Evolutionary conservation across 2,329 filamentous ascomycete species (phyloP).

Genomic region (Fusarium verticillioides): DNA sequence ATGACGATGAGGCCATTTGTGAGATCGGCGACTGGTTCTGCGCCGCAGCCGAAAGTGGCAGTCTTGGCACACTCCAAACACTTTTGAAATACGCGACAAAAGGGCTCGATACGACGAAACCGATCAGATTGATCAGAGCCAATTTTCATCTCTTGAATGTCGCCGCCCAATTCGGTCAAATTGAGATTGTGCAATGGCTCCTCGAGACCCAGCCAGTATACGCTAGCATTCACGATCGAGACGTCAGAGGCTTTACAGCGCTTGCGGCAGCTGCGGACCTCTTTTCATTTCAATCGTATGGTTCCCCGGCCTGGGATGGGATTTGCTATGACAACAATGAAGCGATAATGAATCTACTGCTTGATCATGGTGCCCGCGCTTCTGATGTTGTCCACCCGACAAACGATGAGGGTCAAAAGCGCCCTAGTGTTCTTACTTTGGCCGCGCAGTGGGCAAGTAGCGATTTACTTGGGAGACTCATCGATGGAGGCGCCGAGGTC

Average conservation of each 20-base stretch:
- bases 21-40: background rate
- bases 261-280: background rate
- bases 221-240: background rate
- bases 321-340: background rate
- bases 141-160: background rate
- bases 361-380: background rate
- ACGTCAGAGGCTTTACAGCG: background rate
- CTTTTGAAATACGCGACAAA: background rate
- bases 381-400: background rate
- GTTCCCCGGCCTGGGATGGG: background rate
- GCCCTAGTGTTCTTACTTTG: background rate
- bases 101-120: background rate
- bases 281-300: accelerated
- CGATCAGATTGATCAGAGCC: background rate
- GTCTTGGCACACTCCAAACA: background rate
- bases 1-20: background rate
- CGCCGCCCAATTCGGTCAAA: background rate
- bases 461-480: background rate
- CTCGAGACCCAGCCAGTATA: background rate
- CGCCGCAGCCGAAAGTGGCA: background rate
- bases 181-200: background rate
- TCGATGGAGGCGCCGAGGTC: background rate
- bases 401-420: background rate
- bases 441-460: background rate
- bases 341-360: background rate